phyloP scores from a whole-genome alignment of 2,329 filamentous ascomycete species.

The Hypoxylon sp. region DNA sequence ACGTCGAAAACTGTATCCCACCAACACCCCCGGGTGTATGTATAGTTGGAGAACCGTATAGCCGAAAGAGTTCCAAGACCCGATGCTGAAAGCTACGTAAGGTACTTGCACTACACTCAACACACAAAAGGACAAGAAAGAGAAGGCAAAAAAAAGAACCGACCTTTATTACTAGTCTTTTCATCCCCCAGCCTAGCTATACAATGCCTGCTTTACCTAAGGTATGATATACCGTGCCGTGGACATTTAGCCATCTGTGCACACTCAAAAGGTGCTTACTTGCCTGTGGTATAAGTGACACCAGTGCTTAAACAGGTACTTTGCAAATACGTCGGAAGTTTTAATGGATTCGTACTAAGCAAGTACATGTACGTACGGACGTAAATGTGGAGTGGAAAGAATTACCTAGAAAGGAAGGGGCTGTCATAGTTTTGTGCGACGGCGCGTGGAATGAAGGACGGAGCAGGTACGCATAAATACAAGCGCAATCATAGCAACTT shows the following conservation, averaged over 20 bases:
- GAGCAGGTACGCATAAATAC: slow-evolving; percentile 18
- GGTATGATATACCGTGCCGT: slow-evolving; percentile 11
- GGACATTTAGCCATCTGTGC: slow-evolving; percentile 6
- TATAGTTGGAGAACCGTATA: slow-evolving; percentile 28
- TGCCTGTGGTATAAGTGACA: slow-evolving; percentile 2
- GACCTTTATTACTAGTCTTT: slow-evolving; percentile 30
- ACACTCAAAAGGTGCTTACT: slow-evolving; percentile 17
- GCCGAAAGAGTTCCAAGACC: slow-evolving; percentile 32
- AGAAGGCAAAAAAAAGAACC: slow-evolving; percentile 30
- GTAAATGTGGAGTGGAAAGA: slow-evolving; percentile 29
- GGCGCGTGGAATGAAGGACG: slow-evolving; percentile 20
- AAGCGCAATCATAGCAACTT: slow-evolving; percentile 14
- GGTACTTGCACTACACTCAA: background rate
- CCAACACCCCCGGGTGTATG: slow-evolving; percentile 4
- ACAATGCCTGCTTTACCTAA: slow-evolving; percentile 17
- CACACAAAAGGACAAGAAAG: slow-evolving; percentile 26
- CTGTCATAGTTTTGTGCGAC: slow-evolving; percentile 26
- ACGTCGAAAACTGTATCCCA: slow-evolving; percentile 16
- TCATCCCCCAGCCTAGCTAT: slow-evolving; percentile 11
- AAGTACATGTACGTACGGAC: slow-evolving; percentile 31
- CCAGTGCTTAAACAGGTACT: slow-evolving; percentile 3
- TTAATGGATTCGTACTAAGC: slow-evolving; percentile 15
- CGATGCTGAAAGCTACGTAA: slow-evolving; percentile 15
- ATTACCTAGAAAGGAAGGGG: slow-evolving; percentile 38
- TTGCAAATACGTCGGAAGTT: slow-evolving; percentile 4